These are phyloP conservation scores for Phylloboletellus chloephorus DNA, from an alignment of 1,284 basidiomycete species.

Conservation along the genomic window DNA sequence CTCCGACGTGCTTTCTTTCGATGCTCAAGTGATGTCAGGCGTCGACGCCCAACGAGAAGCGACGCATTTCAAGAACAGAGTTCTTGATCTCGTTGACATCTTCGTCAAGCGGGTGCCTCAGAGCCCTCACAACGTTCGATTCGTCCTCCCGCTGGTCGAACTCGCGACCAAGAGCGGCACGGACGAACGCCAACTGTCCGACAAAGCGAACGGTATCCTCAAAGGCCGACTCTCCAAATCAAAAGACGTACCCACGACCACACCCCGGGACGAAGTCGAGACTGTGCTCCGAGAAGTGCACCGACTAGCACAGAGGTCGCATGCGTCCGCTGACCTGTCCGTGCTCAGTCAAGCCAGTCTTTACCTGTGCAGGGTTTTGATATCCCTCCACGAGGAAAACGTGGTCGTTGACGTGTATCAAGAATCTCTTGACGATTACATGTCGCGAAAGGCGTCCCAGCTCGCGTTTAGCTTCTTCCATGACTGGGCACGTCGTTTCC, in stretches of 20 bases:
- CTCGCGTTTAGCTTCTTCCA: conserved; percentile 75
- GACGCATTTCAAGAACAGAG: conserved; percentile 91
- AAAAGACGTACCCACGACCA: conserved; percentile 56
- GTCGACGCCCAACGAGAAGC: conserved; percentile 74
- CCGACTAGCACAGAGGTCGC: conserved; percentile 62
- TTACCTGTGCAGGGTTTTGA: conserved; percentile 62
- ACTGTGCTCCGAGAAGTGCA: conserved; percentile 68
- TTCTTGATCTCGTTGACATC: conserved; percentile 86
- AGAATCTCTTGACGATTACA: conserved; percentile 71
- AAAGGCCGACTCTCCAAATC: conserved; percentile 69
- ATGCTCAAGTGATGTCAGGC: conserved; percentile 33
- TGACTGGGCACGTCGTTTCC: conserved; percentile 72
- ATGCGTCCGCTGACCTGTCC: conserved; percentile 57
- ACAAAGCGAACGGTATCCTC: conserved; percentile 80
- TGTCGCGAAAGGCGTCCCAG: conserved; percentile 74
- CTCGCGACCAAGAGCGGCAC: conserved; percentile 60
- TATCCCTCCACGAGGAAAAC: conserved; percentile 41
- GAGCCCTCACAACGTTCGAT: conserved; percentile 59
- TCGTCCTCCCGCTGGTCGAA: conserved; percentile 75
- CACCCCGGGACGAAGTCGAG: conserved; percentile 32
- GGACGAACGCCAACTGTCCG: conserved; percentile 81
- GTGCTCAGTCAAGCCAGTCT: conserved; percentile 68
- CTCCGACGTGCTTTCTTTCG: not conserved
- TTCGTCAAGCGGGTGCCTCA: conserved; percentile 74
- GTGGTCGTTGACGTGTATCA: conserved; percentile 55